Evolutionary conservation across 2,329 filamentous ascomycete genomes (phyloP).

Genomic region (Aureobasidium sp.): DNA sequence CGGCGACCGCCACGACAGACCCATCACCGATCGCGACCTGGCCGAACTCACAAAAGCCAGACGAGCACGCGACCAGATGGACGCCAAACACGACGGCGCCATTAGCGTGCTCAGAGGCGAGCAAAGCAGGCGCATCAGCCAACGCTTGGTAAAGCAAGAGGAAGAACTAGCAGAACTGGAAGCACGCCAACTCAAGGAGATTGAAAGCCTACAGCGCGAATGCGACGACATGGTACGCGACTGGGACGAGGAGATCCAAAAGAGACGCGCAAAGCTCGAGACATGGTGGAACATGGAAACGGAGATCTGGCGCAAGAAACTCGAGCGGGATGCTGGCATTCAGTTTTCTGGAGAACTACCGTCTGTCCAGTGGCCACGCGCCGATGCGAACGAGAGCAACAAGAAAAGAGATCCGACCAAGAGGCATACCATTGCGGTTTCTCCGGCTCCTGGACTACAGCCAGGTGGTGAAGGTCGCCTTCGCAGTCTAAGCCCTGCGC

Average conservation of each 20-base stretch:
- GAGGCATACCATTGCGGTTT: not conserved
- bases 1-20: slow-evolving; percentile 28
- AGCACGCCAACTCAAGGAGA: slow-evolving; percentile 28
- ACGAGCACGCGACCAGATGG: slow-evolving; percentile 33
- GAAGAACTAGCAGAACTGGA: slow-evolving; percentile 33
- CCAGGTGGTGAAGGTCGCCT: not conserved
- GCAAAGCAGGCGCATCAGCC: slow-evolving; percentile 35
- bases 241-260: slow-evolving; percentile 10
- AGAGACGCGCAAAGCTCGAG: slow-evolving; percentile 8
- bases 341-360: not conserved
- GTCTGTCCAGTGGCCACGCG: not conserved
- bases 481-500: not conserved
- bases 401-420: not conserved
- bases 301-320: slow-evolving; percentile 18
- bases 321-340: slow-evolving; percentile 3
- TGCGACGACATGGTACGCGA: slow-evolving; percentile 2
- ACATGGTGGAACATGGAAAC: slow-evolving; percentile 18
- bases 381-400: not conserved
- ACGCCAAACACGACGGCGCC: slow-evolving; percentile 37
- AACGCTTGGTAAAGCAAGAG: slow-evolving; percentile 33
- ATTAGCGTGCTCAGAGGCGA: slow-evolving; percentile 42
- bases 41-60: slow-evolving; percentile 38
- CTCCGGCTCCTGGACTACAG: not conserved
- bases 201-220: slow-evolving; percentile 15
- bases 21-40: slow-evolving; percentile 39